phyloP scores from a whole-genome alignment of 225 moss, liverwort and hornwort species.

The Neckera pumila region DNA sequence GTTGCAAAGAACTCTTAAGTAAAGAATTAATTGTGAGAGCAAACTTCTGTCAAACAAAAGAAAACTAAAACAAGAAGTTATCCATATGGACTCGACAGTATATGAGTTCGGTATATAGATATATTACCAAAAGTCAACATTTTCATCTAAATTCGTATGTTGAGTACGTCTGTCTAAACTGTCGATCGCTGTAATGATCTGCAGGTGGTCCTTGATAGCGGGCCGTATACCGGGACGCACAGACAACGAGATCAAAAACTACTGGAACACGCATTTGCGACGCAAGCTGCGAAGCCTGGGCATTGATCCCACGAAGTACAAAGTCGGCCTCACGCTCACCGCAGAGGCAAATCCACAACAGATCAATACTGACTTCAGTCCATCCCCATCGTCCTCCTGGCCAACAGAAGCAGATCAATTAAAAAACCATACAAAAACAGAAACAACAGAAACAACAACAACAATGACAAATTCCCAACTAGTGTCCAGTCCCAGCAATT shows the following conservation, averaged over 20 bases:
- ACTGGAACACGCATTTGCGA: conserved; percentile 34
- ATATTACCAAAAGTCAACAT: not conserved
- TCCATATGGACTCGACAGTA: not conserved
- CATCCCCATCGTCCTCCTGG: not conserved
- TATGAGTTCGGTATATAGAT: not conserved
- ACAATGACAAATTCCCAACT: not conserved
- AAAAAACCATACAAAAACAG: too few relatives aligned
- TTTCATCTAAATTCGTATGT: not conserved
- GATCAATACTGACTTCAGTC: not conserved
- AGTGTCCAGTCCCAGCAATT: not conserved
- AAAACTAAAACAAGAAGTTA: not conserved
- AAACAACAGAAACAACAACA: too few relatives aligned
- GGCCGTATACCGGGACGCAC: conserved; percentile 31
- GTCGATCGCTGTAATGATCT: not conserved
- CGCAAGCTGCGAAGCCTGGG: conserved; percentile 12
- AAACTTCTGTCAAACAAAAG: not conserved
- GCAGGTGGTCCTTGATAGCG: conserved; percentile 36
- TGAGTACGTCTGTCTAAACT: not conserved
- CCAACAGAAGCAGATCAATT: not conserved
- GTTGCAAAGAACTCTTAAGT: not conserved
- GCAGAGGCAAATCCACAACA: not conserved
- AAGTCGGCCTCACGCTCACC: not conserved
- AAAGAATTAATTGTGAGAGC: not conserved
- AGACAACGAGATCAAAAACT: conserved; percentile 15
- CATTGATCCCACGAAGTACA: conserved; percentile 8